These are phyloP conservation scores for Venturia nashicola DNA, from an alignment of 2,329 filamentous ascomycete species.

Conservation along the genomic window DNA sequence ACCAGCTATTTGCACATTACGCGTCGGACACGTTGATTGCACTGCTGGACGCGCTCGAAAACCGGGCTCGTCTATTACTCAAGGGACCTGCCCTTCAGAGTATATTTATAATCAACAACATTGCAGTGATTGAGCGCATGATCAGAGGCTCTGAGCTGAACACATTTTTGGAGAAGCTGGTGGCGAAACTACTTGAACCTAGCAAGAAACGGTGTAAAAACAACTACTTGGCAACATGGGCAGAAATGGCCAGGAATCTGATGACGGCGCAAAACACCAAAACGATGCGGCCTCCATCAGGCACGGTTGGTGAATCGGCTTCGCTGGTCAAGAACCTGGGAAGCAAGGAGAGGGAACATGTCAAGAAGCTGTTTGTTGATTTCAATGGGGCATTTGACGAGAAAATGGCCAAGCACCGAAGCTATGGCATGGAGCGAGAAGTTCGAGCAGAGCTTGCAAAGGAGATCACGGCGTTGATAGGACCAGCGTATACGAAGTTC, in stretches of 20 bases:
- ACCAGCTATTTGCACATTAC: constrained; percentile 80
- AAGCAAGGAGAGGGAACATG: constrained; percentile 87
- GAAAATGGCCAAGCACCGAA: constrained; percentile 69
- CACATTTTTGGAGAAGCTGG: constrained; percentile 41
- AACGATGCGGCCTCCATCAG: constrained; percentile 56
- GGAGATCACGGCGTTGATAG: constrained; percentile 82
- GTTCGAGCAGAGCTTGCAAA: constrained; percentile 68
- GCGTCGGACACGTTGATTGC: constrained; percentile 78
- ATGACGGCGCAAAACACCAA: constrained; percentile 86
- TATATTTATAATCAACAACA: constrained; percentile 82
- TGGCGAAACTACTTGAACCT: constrained; percentile 42
- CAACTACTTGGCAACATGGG: constrained; percentile 77
- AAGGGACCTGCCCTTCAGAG: constrained; percentile 70
- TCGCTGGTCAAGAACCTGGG: constrained; percentile 72
- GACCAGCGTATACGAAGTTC: constrained; percentile 88
- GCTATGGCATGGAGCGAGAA: constrained; percentile 80
- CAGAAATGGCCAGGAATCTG: constrained; percentile 72
- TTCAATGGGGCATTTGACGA: constrained; percentile 92
- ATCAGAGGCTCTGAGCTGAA: constrained; percentile 71
- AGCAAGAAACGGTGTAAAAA: constrained; percentile 81
- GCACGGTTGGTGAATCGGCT: constrained; percentile 56
- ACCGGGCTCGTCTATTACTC: constrained; percentile 58
- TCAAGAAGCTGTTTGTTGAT: constrained; percentile 88
- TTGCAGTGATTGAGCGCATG: constrained; percentile 72
- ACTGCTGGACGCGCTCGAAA: constrained; percentile 62